These are phyloP conservation scores for Amaranthus palmeri DNA, from an alignment of 148 eudicot species.

Conservation along the genomic window DNA sequence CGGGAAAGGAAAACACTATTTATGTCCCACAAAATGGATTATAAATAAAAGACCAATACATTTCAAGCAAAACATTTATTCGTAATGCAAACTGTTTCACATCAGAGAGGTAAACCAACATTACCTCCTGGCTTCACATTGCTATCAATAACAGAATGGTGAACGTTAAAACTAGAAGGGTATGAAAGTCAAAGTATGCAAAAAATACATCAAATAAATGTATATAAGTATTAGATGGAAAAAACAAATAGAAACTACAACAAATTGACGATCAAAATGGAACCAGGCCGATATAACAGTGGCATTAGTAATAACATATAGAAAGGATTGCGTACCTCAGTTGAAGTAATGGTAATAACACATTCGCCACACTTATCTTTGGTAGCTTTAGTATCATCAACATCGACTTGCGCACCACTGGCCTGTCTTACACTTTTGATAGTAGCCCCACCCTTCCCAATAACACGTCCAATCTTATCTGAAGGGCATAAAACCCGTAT, in stretches of 20 bases:
- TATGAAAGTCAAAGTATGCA: neutral
- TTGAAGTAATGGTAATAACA: slow-evolving; percentile 49
- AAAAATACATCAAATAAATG: neutral
- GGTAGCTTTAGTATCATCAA: slow-evolving; percentile 52
- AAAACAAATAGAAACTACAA: neutral
- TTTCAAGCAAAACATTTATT: neutral
- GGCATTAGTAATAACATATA: neutral
- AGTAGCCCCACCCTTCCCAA: slow-evolving; percentile 83
- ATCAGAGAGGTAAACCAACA: too few species aligned
- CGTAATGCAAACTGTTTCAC: too few species aligned
- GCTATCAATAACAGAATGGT: neutral
- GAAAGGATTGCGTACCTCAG: slow-evolving; percentile 47
- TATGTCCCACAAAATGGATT: neutral
- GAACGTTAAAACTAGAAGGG: neutral
- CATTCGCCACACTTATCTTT: slow-evolving; percentile 51
- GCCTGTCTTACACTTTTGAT: slow-evolving; percentile 78
- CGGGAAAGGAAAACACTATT: neutral
- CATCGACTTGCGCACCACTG: slow-evolving; percentile 79
- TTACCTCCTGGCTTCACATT: neutral
- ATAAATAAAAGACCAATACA: neutral
- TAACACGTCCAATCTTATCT: slow-evolving; percentile 87
- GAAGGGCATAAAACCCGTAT: slow-evolving; percentile 69
- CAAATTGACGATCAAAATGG: neutral
- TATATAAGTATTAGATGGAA: too few species aligned
- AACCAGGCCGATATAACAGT: neutral